A percentile compares a stretch with the other conserved stretches of the same genome.
Evolutionary conservation across 495 filamentous ascomycete species (phyloP).

Genomic region (Daldinia loculata): DNA sequence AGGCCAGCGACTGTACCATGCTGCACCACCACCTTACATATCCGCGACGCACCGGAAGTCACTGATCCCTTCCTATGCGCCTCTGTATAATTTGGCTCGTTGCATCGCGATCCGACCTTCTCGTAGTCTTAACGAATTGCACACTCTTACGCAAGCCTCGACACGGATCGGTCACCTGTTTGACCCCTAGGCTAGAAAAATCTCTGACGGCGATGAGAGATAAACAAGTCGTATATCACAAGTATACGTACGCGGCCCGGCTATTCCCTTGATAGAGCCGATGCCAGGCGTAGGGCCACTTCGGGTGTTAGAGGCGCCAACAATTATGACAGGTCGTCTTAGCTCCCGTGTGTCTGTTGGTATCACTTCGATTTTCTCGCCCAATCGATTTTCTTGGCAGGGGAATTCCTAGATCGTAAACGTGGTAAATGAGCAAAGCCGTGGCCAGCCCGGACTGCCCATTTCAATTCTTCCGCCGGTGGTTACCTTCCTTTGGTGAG

Average conservation of each 20-base stretch:
- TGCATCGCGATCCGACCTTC: conserved; percentile 22
- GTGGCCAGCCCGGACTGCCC: conserved; percentile 29
- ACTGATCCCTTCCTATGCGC: conserved; percentile 37
- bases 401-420: conserved; percentile 22
- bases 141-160: conserved; percentile 3
- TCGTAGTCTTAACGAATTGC: conserved; percentile 21
- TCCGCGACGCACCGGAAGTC: conserved; percentile 41
- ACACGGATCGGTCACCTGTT: conserved; percentile 22
- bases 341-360: conserved; percentile 20
- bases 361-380: conserved; percentile 1
- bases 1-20: conserved; percentile 40
- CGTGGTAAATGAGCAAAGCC: conserved; percentile 34
- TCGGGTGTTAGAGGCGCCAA: conserved; percentile 28
- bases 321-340: conserved; percentile 18
- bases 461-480: conserved; percentile 22
- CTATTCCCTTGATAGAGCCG: conserved; percentile 25
- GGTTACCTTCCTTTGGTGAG: conserved; percentile 6
- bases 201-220: conserved; percentile 9
- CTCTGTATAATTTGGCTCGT: conserved; percentile 24
- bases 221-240: conserved; percentile 24
- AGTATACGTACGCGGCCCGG: conserved; percentile 7
- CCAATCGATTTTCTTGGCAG: conserved; percentile 36
- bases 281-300: conserved; percentile 27
- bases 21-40: conserved; percentile 43
- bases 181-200: conserved; percentile 20